Evolutionary conservation across 2,329 filamentous ascomycete species (phyloP).

Genomic region (Emmonsiellopsis sp.): DNA sequence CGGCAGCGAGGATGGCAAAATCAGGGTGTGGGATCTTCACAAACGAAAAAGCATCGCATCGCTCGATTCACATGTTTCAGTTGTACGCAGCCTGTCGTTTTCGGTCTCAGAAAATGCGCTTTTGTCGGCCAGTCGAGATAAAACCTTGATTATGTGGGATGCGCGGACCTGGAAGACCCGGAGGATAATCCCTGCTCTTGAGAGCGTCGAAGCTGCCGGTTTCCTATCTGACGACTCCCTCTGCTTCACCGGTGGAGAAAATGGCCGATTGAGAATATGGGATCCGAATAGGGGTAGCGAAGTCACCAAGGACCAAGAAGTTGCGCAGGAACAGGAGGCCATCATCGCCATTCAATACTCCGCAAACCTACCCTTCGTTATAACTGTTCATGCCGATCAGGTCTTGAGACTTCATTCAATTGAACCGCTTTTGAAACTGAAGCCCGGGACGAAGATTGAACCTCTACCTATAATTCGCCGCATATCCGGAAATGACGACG

Average conservation of each 20-base stretch:
- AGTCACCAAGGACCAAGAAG: constrained; percentile 63
- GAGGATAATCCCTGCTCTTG: constrained; percentile 72
- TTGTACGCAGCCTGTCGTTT: constrained; percentile 81
- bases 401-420: constrained; percentile 67
- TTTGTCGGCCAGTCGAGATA: constrained; percentile 80
- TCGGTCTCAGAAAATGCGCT: constrained; percentile 64
- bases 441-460: constrained; percentile 39
- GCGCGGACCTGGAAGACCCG: constrained; percentile 71
- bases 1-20: constrained; percentile 86
- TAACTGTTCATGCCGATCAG: constrained; percentile 83
- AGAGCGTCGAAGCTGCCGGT: constrained; percentile 74
- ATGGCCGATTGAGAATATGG: constrained; percentile 77
- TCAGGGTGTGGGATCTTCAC: constrained; percentile 84
- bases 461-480: constrained; percentile 57
- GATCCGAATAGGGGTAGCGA: constrained; percentile 66
- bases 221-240: constrained; percentile 63
- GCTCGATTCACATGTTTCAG: constrained; percentile 86
- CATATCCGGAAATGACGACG: constrained; percentile 93
- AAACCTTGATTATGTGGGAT: constrained; percentile 91
- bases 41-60: constrained; percentile 68
- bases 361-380: constrained; percentile 55
- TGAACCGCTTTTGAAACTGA: constrained; percentile 25
- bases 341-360: constrained; percentile 66
- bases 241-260: constrained; percentile 77
- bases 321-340: constrained; percentile 50